These are phyloP conservation scores for Lolium rigidum DNA, from an alignment of 176 grass and related monocot species.

Conservation along the genomic window DNA sequence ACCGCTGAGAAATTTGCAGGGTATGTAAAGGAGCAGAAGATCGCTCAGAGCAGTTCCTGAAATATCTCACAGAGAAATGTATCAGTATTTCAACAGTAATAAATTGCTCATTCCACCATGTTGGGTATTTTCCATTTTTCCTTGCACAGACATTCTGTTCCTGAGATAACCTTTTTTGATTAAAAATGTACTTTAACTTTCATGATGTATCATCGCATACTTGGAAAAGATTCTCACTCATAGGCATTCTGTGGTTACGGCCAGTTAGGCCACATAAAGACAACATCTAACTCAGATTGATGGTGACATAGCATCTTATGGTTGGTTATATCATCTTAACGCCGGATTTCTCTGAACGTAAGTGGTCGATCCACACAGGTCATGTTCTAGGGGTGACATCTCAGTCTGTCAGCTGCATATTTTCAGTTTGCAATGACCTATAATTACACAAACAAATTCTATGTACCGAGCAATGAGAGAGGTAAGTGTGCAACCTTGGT, in stretches of 20 bases:
- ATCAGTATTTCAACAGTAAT: background rate
- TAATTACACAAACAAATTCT: too few relatives aligned
- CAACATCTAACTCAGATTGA: background rate
- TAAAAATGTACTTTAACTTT: background rate
- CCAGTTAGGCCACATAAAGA: background rate
- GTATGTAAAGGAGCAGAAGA: constrained; percentile 43
- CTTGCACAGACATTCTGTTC: background rate
- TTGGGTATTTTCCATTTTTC: background rate
- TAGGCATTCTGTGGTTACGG: background rate
- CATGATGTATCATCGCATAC: background rate
- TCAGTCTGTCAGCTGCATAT: too few relatives aligned
- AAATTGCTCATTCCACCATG: background rate
- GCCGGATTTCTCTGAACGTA: too few relatives aligned
- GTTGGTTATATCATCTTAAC: too few relatives aligned
- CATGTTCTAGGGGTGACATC: too few relatives aligned
- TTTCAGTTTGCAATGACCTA: too few relatives aligned
- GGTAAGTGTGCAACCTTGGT: too few relatives aligned
- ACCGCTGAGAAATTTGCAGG: constrained; percentile 24
- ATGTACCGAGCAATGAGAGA: too few relatives aligned
- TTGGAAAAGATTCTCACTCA: background rate
- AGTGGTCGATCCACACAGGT: too few relatives aligned
- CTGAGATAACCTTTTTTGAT: background rate
- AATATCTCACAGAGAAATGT: background rate
- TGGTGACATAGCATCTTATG: too few relatives aligned
- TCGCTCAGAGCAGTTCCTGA: background rate